Evolutionary conservation across 176 grass and related monocot genomes (phyloP).

Genomic region (Rhynchospora tenuis): DNA sequence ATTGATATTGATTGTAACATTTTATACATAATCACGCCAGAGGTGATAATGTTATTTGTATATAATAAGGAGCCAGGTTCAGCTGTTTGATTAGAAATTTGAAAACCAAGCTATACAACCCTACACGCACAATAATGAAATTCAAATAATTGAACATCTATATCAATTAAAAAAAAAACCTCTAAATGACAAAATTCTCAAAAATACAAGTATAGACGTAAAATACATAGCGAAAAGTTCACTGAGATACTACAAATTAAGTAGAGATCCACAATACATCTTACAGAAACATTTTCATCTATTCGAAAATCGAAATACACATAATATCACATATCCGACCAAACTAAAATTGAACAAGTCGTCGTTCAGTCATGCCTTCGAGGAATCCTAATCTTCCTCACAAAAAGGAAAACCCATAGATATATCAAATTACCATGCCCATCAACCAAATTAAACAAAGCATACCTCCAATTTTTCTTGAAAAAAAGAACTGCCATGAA

Average conservation of each 20-base stretch:
- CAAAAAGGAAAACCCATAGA: background rate
- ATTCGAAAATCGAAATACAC: background rate
- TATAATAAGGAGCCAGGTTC: no score
- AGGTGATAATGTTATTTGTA: no score
- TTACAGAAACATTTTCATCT: background rate
- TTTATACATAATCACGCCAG: no score
- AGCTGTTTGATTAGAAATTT: no score
- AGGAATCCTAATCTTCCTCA: background rate
- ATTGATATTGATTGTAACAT: no score
- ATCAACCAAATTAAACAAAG: background rate
- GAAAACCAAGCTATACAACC: no score
- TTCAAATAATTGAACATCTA: no score
- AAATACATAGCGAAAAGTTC: background rate
- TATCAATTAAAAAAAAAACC: no score
- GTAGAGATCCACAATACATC: background rate
- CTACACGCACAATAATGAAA: no score
- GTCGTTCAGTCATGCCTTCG: background rate
- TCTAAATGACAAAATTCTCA: no score
- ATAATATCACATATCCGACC: no score
- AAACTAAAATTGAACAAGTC: background rate
- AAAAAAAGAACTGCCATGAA: background rate
- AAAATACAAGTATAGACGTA: no score
- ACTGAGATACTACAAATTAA: background rate
- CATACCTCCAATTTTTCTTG: constrained; percentile 1
- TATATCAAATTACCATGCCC: background rate